Base-by-base conservation (phyloP, 805 yeast species). In the Lipomyces yamanashiensis region DNA sequence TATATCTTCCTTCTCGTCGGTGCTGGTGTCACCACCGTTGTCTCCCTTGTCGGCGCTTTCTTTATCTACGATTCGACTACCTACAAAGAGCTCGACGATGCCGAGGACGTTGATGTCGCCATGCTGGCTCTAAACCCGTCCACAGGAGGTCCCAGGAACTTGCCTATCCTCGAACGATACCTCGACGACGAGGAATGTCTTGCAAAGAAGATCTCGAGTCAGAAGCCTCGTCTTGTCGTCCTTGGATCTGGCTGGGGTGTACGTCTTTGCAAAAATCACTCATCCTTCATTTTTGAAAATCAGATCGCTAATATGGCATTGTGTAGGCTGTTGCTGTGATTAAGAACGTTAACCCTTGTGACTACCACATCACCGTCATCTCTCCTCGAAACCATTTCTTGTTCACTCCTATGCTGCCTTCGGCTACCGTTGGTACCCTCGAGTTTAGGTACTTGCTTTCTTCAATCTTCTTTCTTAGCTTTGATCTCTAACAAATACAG, bases 311-410 rank as follows among this genome's bases (percentile, higher is more conserved):
- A 50, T 51, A 33, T 45, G 36, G 2, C 37, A 43, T n/a, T 28
- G 21, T 34, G 7, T 41, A 62, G 66, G 65, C 96, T 15, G 87
- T 92, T 58, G 87, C 97, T 2, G 78, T 91, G 66, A 82, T 92
- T 77, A 90, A 90, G 79, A 84, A 86, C 74, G 80, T 93, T 75
- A 96, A 92, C 75, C 88, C 97, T 45, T 79, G 91, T 52, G 81
- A 87, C 74, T 92, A 91, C 79, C 91, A 93, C 74, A 97, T 92
- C 58, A 86, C 91, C 54, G 86, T 92, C 62, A 89, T 92, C 53
- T 90, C 97, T 45, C 98, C 98, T 68, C 85, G 97, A 80, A 93
- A 92, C 81, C 93, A 91, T 81, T 71, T 92, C 79, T 81, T 93
- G 72, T 92, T 93, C 82, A 92, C 98, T 60, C 98, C 98, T 15